Base-by-base conservation (phyloP, 768 basidiomycete species). In the Aureoboletus auriporus region DNA sequence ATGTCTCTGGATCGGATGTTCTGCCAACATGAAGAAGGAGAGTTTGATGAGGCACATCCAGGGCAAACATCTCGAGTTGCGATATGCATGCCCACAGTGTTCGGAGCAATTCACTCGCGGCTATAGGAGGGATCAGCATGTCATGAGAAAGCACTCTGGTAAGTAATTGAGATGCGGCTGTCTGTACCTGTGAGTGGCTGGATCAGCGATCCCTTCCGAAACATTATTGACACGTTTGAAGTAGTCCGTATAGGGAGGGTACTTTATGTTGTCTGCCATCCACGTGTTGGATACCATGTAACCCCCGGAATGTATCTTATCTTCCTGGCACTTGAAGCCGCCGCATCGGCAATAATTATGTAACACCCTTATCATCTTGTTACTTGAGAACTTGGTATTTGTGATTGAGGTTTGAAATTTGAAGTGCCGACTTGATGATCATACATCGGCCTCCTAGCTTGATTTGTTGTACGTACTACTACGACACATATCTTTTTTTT, bases 41-140 rank as follows among this genome's bases (percentile, higher is more conserved):
- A 64, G 66, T 16, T 26, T 66, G 14, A 28, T 47, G 28, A 53
- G 66, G 14, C 65, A 68, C 13, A 38, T 66, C 14, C 54, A 54
- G 23, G 65, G 68, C 33, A 50, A 28, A 23, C 65, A 66, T 20
- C 53, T 66, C 16, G 49, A 51, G 40, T 30, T 40, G 23, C 55
- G n/a, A 36, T 47, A 53, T 30, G 0, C 7, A 4, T 67, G 64
- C 42, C 39, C 51, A 6, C 13, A 38, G 14, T 68, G 65, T 29
- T 2, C 23, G 5, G 58, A 59, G 14, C 42, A 31, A 28, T 66
- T 66, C 47, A 62, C 66, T 5, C 64, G 66, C 20, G 46, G n/a
- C 47, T 5, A 66, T 23, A 60, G 64, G 12, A 39, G 55, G 38
- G 44, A 49, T 8, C 20, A 5, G 3, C 66, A 67, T 34, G 0